Evolutionary conservation across 805 yeast genomes (phyloP).

Genomic region (Yamadazyma ubonensis): DNA sequence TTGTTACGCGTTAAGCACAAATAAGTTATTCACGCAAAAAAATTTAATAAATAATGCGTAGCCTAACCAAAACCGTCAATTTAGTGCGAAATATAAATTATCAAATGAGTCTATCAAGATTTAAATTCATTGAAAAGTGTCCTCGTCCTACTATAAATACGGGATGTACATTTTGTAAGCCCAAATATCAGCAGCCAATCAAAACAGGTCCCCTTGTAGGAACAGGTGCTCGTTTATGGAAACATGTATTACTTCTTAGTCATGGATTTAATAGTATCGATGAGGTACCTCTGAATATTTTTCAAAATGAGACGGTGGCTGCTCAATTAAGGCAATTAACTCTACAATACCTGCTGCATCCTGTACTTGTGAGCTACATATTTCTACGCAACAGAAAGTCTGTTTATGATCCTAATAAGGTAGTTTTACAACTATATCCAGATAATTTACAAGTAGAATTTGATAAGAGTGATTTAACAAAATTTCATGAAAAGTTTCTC

Average conservation of each 20-base stretch:
- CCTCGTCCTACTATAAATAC: slow-evolving; percentile 55
- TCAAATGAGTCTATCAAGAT: slow-evolving; percentile 4
- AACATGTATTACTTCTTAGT: slow-evolving; percentile 54
- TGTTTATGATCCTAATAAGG: slow-evolving; percentile 7
- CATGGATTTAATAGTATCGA: slow-evolving; percentile 37
- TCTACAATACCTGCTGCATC: slow-evolving; percentile 39
- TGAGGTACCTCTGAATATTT: slow-evolving; percentile 52
- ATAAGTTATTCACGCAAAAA: too few species aligned
- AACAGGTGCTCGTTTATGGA: slow-evolving; percentile 52
- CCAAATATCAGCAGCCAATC: slow-evolving; percentile 34
- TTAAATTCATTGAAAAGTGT: slow-evolving; percentile 32
- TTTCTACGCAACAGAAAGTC: slow-evolving; percentile 20
- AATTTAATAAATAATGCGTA: too few species aligned
- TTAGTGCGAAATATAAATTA: not conserved
- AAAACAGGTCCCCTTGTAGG: slow-evolving; percentile 22
- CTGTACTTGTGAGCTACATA: slow-evolving; percentile 49
- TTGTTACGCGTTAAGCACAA: too few species aligned
- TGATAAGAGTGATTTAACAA: slow-evolving; percentile 22
- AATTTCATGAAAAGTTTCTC: slow-evolving; percentile 44
- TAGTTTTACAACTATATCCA: slow-evolving; percentile 52
- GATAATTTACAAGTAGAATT: slow-evolving; percentile 47
- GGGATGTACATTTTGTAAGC: slow-evolving; percentile 58
- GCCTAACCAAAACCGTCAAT: not conserved
- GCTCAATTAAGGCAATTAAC: slow-evolving; percentile 21
- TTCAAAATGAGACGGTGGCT: slow-evolving; percentile 36